These are phyloP conservation scores for Heterobasidion parviporum DNA, from an alignment of 1,284 basidiomycete species.

Conservation along the genomic window DNA sequence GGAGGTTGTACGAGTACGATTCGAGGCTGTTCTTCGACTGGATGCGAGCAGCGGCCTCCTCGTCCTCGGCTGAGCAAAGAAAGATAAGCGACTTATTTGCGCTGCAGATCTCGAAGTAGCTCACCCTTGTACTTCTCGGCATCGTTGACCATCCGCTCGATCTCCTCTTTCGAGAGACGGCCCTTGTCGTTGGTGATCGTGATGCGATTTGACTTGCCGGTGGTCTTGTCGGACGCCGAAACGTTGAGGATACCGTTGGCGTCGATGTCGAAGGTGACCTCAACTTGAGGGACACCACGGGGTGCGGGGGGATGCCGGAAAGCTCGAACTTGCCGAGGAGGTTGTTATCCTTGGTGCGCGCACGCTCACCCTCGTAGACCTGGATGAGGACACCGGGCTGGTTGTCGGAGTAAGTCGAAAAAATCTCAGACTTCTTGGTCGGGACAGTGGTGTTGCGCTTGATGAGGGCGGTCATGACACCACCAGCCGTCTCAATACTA, in stretches of 20 bases:
- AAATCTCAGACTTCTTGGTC: conserved; percentile 98
- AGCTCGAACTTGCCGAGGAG: conserved; percentile 99
- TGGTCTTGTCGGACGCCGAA: conserved; percentile 94
- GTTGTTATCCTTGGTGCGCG: conserved; percentile 99
- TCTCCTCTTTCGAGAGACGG: conserved; percentile 96
- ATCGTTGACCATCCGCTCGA: conserved; percentile 93
- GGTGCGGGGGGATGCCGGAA: conserved; percentile 97
- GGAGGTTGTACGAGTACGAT: conserved; percentile 94
- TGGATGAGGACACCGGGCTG: conserved; percentile 99
- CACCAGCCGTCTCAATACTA: conserved; percentile 96
- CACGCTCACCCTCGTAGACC: conserved; percentile 99
- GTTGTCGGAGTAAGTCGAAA: conserved; percentile 99
- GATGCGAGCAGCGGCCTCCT: conserved; percentile 78
- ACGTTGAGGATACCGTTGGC: conserved; percentile 98
- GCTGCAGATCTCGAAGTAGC: conserved; percentile 10
- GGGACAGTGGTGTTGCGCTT: conserved; percentile 98
- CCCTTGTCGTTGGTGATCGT: conserved; percentile 99
- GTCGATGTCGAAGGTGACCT: conserved; percentile 98
- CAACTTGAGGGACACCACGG: conserved; percentile 96
- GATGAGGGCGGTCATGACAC: conserved; percentile 97
- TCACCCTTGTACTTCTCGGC: conserved; percentile 88
- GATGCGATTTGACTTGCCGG: conserved; percentile 93
- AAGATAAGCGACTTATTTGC: background rate
- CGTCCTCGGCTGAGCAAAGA: conserved; percentile 57
- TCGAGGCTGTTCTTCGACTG: conserved; percentile 84